Evolutionary conservation across 805 yeast species (phyloP), one percentile per base, ranked within the genome.

Genomic region (Komagataella phaffii): DNA sequence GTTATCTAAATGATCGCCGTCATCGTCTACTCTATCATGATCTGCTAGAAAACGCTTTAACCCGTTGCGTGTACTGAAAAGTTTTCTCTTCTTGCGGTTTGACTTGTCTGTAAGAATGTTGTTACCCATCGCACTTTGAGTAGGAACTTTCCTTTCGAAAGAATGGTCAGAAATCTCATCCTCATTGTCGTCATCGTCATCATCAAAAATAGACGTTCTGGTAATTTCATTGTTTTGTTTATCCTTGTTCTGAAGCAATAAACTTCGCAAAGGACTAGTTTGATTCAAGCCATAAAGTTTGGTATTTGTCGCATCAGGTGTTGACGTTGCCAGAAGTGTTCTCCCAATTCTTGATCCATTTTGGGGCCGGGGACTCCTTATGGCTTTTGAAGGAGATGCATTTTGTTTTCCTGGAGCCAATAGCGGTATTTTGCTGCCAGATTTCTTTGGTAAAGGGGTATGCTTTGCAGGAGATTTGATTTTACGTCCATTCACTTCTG

Each of bases 21-120:
- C 49, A n/a, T 49, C 49, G 30, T 49, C 52, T 45, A 50, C 48
- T 14, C 18, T 49, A 46, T 55, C 45, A 50, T 47, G 48, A 57
- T 57, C 17, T 54, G 47, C 44, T 40, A 43, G 14, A 14, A 30
- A 30, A 30, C 40, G 40, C 14, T 30, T 30, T 14, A 30, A 50
- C 52, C 8, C 24, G 43, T 17, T 51, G 44, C n/a, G 51, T 47
- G 17, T n/a, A 17, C 44, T 49, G 18, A 21, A 19, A 23, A 49
- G 46, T 52, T 17, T 47, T 49, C 46, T 48, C 53, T 5, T 50
- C 50, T 4, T 18, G 36, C 6, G 51, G 30, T 49, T 54, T 54
- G 24, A 55, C 45, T 44, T 54, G 53, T 45, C 53, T 23, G 36
- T 18, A 30, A 43, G 24, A 17, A 24, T 17, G 18, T 10, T 19